Base-by-base conservation (phyloP, 306 rosid genomes). In the Cucumis hystrix region DNA sequence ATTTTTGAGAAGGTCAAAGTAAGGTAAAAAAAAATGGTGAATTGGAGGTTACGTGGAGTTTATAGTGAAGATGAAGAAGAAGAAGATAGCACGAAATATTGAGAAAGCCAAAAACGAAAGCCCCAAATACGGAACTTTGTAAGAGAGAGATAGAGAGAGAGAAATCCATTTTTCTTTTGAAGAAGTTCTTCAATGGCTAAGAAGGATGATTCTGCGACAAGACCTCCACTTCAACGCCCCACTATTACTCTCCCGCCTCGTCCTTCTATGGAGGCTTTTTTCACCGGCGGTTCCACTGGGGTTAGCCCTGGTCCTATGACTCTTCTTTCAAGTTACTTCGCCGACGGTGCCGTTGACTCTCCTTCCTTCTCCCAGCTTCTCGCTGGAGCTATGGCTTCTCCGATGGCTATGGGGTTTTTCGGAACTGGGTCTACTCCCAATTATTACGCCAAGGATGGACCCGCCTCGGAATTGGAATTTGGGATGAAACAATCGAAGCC, bases 281-380 rank as follows among this genome's bases (percentile, higher is more conserved):
- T 96, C 87, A 5, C 85, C 51, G 96, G 83, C 10, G 96, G 85
- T 18, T 59, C 82, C 20, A 39, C 65, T 8, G 97, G 87, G 1
- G 87, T 83, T 0, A 96, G 99, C 65, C 99, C 99, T 0, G 99
- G 99, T 6, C 99, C 99, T 39, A 86, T 96, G 99, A 96, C 99
- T 12, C 97, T 96, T 6, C 96, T 96, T 62, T 92, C 99, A 12
- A 88, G 83, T 82, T 96, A 92, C 91, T 92, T 96, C 85, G 75
- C 88, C 33, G 89, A 90, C 49, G 79, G 40, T 21, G 41, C 49
- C 68, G 82, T 79, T 11, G 93, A 88, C 85, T 82, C 89, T 0
- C 81, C 63, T 43, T 93, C 98, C 45, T 96, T 96, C 83, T 92
- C 99, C 21, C 99, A 96, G 77, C 90, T 96, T 17, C 99, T 96